Percentiles rank a stretch among this genome's conserved stretches.
Evolutionary conservation across 2,329 filamentous ascomycete genomes (phyloP).

Genomic region (Alternaria conjuncta): DNA sequence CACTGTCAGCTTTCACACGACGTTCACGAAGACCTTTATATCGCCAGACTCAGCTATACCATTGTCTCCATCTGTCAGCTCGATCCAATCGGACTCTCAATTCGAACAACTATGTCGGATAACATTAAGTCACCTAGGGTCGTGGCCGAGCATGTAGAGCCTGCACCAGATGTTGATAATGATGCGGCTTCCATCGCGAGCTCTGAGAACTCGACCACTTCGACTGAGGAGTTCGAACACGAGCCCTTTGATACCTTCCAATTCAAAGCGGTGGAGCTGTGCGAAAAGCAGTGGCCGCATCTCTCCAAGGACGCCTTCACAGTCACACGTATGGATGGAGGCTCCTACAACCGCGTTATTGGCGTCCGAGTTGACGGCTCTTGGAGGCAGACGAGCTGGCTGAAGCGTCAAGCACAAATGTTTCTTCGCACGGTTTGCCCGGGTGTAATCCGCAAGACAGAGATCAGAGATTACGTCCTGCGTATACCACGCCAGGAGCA

Average conservation of each 20-base stretch:
- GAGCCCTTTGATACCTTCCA: neutral
- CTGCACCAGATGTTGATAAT: neutral
- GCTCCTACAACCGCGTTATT: neutral
- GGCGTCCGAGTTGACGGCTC: fast-evolving
- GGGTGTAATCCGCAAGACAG: neutral
- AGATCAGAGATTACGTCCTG: neutral
- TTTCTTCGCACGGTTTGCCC: neutral
- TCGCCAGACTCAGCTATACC: neutral
- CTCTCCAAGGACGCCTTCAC: neutral
- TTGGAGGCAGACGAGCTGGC: fast-evolving
- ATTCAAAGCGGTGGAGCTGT: neutral
- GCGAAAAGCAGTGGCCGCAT: neutral
- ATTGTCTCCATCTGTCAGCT: neutral
- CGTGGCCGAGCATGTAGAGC: neutral
- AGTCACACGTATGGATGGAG: neutral
- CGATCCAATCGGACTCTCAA: neutral
- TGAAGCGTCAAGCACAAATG: neutral
- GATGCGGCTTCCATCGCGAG: neutral
- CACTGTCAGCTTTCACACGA: too few relatives aligned
- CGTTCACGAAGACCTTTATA: neutral
- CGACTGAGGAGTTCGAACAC: neutral
- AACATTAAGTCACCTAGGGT: neutral
- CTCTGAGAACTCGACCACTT: fast-evolving
- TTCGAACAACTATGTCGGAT: neutral
- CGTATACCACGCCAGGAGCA: neutral